Conservation (phyloP, 169 alveolate genomes). For the Theileria sp. region DNA sequence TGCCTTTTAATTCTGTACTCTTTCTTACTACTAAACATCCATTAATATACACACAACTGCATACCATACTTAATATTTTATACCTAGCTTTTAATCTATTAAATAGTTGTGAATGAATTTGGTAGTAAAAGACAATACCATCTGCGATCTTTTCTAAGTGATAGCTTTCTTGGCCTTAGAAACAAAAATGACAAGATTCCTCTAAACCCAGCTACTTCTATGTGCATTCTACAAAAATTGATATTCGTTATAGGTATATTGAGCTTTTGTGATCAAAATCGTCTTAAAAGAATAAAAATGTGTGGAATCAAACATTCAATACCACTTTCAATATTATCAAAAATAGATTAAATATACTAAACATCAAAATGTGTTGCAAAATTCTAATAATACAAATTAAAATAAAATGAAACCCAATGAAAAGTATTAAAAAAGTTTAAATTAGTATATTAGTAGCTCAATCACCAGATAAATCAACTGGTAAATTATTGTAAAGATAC, state of each 20-base stretch:
- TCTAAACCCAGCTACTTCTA: neutral
- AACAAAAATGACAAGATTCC: neutral
- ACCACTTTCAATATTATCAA: neutral
- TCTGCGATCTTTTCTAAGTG: conserved; percentile 54
- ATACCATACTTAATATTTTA: neutral
- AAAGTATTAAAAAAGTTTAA: neutral
- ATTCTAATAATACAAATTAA: neutral
- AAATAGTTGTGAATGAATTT: neutral
- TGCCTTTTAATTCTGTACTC: conserved; percentile 56
- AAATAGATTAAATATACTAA: neutral
- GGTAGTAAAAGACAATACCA: conserved; percentile 24
- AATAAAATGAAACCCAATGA: neutral
- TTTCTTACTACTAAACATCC: conserved; percentile 35
- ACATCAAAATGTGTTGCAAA: neutral
- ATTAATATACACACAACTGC: neutral
- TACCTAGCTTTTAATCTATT: neutral
- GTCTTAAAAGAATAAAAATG: neutral
- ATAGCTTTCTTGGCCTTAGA: conserved; percentile 58
- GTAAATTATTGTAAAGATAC: conserved; percentile 11
- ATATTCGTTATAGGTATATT: no score
- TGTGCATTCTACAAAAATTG: neutral
- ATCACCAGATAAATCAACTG: neutral
- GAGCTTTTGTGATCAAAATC: neutral
- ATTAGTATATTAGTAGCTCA: neutral
- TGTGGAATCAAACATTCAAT: neutral